phyloP scores from a whole-genome alignment of 129 eudicot species.

The Deinandra increscens region DNA sequence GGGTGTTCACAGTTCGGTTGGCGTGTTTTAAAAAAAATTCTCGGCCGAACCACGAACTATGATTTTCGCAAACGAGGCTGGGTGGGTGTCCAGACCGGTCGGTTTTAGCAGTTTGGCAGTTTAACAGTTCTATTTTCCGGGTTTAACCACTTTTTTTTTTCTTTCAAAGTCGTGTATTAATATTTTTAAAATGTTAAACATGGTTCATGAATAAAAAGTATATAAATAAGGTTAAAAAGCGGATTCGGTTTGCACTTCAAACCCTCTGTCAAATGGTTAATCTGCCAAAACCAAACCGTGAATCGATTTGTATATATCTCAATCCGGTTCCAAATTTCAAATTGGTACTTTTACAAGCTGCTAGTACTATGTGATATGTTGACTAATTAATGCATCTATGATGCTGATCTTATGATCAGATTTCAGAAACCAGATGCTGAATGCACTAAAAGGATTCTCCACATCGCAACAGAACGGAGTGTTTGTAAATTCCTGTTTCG shows the following conservation, averaged over 20 bases:
- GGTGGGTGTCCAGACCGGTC: background rate
- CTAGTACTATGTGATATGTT: background rate
- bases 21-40: background rate
- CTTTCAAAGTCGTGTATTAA: background rate
- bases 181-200: background rate
- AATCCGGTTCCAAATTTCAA: background rate
- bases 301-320: background rate
- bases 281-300: background rate
- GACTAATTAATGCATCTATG: slow-evolving; percentile 8
- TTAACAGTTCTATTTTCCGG: too few species aligned
- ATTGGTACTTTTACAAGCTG: background rate
- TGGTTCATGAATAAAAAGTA: background rate
- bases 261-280: background rate
- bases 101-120: background rate
- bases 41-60: background rate
- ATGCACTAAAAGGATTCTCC: slow-evolving; percentile 56
- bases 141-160: background rate
- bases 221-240: background rate
- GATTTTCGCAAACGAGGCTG: background rate
- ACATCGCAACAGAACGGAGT: slow-evolving; percentile 54
- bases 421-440: slow-evolving; percentile 71
- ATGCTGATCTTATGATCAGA: slow-evolving; percentile 37
- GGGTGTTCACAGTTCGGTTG: background rate
- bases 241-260: background rate
- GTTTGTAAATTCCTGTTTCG: slow-evolving; percentile 82